Evolutionary conservation across 129 eudicot genomes (phyloP), one percentile per base, ranked within the genome.

Genomic region (Pulicaria dysenterica): DNA sequence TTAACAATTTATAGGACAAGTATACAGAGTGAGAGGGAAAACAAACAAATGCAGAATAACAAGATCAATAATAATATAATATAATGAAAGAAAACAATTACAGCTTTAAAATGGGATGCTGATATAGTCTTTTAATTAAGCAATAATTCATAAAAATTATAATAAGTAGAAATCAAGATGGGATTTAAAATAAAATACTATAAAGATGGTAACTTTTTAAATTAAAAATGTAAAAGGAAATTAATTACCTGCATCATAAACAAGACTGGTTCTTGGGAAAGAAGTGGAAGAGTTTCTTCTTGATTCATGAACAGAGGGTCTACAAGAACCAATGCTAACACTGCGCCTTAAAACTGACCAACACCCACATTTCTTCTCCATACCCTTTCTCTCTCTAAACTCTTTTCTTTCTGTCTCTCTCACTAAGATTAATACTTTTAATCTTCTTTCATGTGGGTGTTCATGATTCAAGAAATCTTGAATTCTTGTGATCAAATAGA

Each of bases 301-400:
- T 37, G 86, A 65, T 80, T 88, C 86, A 45, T n/a, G n/a, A n/a
- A 41, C 48, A 51, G 96, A 80, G 59, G 85, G 82, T 57, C 82
- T 88, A 63, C 90, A 83, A 66, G 84, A 61, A 43, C 77, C 85
- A 49, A 68, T 81, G 74, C 77, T 74, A 69, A 84, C 86, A 71
- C 87, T 82, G 45, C 86, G 77, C 59, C 86, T 83, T 38, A 92
- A 75, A 79, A 85, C 85, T 46, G 89, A 85, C 96, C 96, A 92
- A 75, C 97, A 92, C 34, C 97, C 97, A 83, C 96, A 89, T 81
- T 83, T 87, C 15, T 73, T 85, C 76, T 84, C 94, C 97, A 86
- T 87, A 6, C 38, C 40, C 17, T 19, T 37, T 14, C 67, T 72
- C 9, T 31, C 41, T 36, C 10, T 44, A 17, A 24, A 24, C 31